Evolutionary conservation across 2,329 filamentous ascomycete species (phyloP).

Genomic region (Aspergillus fructus): DNA sequence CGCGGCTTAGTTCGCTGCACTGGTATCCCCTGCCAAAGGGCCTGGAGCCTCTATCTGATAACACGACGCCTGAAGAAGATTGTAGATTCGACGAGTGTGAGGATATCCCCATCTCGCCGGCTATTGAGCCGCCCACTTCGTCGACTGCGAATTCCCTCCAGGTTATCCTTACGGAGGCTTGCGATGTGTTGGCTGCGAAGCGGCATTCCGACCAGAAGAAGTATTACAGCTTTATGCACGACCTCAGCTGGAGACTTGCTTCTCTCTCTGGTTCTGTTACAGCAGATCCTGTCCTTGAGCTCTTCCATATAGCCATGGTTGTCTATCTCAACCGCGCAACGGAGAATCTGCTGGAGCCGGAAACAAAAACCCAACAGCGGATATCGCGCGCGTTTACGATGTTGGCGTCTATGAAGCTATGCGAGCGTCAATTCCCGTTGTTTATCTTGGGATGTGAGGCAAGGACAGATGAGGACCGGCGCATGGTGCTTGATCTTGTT

Average conservation of each 20-base stretch:
- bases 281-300: not conserved
- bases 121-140: too few species aligned
- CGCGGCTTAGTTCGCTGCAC: conserved; percentile 10
- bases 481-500: conserved; percentile 8
- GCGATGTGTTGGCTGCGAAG: not conserved
- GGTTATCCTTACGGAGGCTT: not conserved
- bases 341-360: not conserved
- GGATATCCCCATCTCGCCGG: too few species aligned
- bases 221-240: not conserved
- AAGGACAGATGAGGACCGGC: conserved; percentile 6
- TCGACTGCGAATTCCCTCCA: too few species aligned
- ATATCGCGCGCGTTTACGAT: not conserved
- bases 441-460: conserved; percentile 14
- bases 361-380: not conserved
- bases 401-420: not conserved
- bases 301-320: conserved; percentile 8
- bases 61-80: not conserved
- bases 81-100: too few species aligned
- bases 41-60: not conserved
- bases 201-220: not conserved
- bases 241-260: not conserved
- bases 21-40: not conserved
- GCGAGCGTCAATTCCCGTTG: conserved; percentile 10
- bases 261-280: not conserved
- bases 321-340: conserved; percentile 10